phyloP scores from a whole-genome alignment of 441 rosid species.

The Pelargonium cotyledonis region DNA sequence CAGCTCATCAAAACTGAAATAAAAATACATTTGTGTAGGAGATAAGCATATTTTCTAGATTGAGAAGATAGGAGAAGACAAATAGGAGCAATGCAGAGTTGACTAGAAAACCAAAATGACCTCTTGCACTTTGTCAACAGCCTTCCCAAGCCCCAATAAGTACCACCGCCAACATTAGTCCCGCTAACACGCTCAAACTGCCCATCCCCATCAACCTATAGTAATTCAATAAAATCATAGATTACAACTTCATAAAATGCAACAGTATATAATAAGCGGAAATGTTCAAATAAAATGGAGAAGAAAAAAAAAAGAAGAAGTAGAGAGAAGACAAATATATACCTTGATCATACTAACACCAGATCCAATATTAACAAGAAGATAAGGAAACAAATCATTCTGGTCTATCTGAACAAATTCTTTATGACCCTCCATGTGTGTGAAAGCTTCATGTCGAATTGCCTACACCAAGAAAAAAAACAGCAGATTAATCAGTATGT shows the following conservation, averaged over 20 bases:
- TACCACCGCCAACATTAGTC: conserved; percentile 98
- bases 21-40: conserved; percentile 11
- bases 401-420: conserved; percentile 92
- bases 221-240: conserved; percentile 18
- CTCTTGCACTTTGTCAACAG: conserved; percentile 95
- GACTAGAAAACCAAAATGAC: conserved; percentile 32
- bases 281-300: conserved; percentile 8
- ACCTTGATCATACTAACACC: conserved; percentile 99
- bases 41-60: conserved; percentile 10
- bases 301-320: conserved; percentile 15
- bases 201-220: conserved; percentile 96
- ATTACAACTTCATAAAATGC: conserved; percentile 11
- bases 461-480: conserved; percentile 47
- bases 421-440: conserved; percentile 87
- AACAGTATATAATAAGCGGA: conserved; percentile 12
- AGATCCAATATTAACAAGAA: conserved; percentile 95
- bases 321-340: conserved; percentile 7
- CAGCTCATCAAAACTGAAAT: conserved; percentile 87
- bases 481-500: conserved; percentile 6
- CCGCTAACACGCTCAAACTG: conserved; percentile 97
- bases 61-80: conserved; percentile 7
- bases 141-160: conserved; percentile 98
- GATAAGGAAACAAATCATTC: conserved; percentile 95
- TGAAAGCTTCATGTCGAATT: conserved; percentile 97
- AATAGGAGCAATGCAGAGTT: conserved; percentile 4